Evolutionary conservation across 345 rosid species (phyloP).

Genomic region (Dipteronia sinensis): DNA sequence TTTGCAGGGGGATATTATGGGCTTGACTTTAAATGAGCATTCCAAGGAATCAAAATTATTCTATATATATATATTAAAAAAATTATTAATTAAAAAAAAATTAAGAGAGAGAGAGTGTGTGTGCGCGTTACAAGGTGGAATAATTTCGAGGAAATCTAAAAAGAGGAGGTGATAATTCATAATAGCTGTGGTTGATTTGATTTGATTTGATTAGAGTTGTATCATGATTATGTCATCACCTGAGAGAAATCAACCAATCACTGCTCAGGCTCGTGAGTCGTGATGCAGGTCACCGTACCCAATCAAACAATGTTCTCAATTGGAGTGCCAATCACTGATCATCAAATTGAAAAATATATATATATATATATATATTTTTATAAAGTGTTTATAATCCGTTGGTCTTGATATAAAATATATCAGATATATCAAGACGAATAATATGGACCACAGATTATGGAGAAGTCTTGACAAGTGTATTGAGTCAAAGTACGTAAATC

Average conservation of each 20-base stretch:
- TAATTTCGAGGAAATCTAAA: slow-evolving; percentile 21
- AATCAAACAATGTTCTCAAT: slow-evolving; percentile 6
- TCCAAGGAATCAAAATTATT: not conserved
- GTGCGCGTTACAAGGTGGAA: slow-evolving; percentile 17
- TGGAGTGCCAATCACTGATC: slow-evolving; percentile 9
- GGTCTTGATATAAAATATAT: too few species aligned
- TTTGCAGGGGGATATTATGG: not conserved
- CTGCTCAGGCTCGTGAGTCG: slow-evolving; percentile 21
- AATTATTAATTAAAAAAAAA: not conserved
- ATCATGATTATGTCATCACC: slow-evolving; percentile 17
- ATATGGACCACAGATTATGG: too few species aligned
- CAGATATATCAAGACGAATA: too few species aligned
- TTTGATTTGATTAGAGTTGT: slow-evolving; percentile 24
- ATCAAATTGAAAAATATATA: not conserved
- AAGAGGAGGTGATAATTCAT: not conserved
- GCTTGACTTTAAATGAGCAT: slow-evolving; percentile 8
- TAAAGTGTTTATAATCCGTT: too few species aligned
- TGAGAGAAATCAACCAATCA: not conserved
- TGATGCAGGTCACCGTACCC: slow-evolving; percentile 27
- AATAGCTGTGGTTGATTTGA: not conserved
- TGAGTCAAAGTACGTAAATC: too few species aligned
- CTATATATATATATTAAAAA: not conserved
- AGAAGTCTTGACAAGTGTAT: too few species aligned
- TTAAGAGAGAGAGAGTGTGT: not conserved
- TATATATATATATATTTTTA: too few species aligned